Conservation (phyloP, 495 filamentous ascomycete species). For the Trichoderma virens region DNA sequence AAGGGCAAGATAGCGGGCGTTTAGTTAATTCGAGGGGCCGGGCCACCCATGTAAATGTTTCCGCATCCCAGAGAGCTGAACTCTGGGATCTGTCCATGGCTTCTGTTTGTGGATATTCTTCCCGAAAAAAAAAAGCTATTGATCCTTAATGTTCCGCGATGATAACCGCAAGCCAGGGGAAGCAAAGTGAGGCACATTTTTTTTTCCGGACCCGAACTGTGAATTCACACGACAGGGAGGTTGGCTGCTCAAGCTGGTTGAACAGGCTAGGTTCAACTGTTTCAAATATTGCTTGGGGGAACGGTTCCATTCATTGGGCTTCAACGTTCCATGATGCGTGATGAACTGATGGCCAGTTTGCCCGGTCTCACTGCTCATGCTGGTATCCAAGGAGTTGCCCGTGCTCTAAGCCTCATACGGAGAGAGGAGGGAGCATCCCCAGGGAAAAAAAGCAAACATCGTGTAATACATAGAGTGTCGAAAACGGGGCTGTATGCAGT, state of each 20-base stretch:
- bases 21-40: background rate
- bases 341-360: background rate
- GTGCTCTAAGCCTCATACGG: background rate
- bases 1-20: background rate
- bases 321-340: no score
- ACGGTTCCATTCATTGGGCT: no score
- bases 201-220: no score
- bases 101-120: background rate
- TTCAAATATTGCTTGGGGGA: no score
- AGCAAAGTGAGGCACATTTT: no score
- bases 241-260: no score
- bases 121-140: background rate
- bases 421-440: background rate
- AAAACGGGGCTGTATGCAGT: background rate
- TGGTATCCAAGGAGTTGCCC: background rate
- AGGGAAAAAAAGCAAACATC: background rate
- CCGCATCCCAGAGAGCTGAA: background rate
- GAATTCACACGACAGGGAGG: no score
- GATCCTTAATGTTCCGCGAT: background rate
- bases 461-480: background rate
- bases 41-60: background rate
- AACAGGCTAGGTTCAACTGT: no score
- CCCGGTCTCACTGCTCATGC: background rate
- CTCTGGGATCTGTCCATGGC: background rate
- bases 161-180: no score